Conservation (phyloP, 2,329 filamentous ascomycete genomes). For the Aureobasidium sp. region DNA sequence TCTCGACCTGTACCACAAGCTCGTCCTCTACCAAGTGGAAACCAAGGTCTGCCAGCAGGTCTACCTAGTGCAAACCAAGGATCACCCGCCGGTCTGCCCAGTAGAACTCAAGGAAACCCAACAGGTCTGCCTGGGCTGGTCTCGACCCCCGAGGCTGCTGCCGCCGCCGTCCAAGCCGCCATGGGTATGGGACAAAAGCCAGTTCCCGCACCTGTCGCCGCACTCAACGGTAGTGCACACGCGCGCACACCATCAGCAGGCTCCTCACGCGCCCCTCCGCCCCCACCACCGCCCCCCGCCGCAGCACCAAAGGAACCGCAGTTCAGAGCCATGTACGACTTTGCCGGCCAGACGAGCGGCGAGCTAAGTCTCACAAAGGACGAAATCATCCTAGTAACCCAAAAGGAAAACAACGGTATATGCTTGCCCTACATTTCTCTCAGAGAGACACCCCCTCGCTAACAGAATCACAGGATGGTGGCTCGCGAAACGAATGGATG, state of each 20-base stretch:
- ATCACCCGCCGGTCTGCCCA: slow-evolving; percentile 21
- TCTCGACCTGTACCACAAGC: slow-evolving; percentile 44
- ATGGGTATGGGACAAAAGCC: slow-evolving; percentile 29
- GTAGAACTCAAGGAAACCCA: slow-evolving; percentile 14
- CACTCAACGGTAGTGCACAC: slow-evolving; percentile 41
- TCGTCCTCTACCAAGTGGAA: slow-evolving; percentile 27
- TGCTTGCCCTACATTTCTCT: slow-evolving; percentile 13
- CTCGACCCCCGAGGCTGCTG: slow-evolving; percentile 40
- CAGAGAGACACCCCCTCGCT: not conserved
- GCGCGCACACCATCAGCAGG: slow-evolving; percentile 34
- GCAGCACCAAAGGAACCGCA: slow-evolving; percentile 61
- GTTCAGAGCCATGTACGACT: slow-evolving; percentile 90
- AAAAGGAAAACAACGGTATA: slow-evolving; percentile 92
- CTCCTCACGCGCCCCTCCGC: slow-evolving; percentile 47
- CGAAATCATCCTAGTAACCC: slow-evolving; percentile 80
- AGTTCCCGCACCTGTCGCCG: slow-evolving; percentile 44
- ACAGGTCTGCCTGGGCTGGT: slow-evolving; percentile 20
- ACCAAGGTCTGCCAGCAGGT: not conserved
- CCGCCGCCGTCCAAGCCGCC: slow-evolving; percentile 33
- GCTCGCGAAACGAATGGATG: slow-evolving; percentile 69
- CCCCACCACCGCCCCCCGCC: slow-evolving; percentile 59
- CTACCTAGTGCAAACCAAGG: slow-evolving; percentile 23
- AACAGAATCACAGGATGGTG: slow-evolving; percentile 63
- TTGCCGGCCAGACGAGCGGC: slow-evolving; percentile 74
- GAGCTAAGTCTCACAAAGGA: slow-evolving; percentile 75